Evolutionary conservation across 306 rosid species (phyloP).

Genomic region (Gleditsia sinensis): DNA sequence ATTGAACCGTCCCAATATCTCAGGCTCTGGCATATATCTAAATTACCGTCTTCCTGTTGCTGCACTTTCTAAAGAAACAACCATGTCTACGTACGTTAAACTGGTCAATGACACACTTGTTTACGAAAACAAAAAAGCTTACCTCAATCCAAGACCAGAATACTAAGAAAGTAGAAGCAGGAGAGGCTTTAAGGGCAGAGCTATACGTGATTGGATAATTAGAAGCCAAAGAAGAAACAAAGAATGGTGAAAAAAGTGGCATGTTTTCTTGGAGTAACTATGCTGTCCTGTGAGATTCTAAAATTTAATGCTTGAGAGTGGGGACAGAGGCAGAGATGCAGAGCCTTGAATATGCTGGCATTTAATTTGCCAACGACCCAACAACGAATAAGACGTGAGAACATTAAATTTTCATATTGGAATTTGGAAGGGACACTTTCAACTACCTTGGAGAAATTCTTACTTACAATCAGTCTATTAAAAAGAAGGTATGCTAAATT

Average conservation of each 20-base stretch:
- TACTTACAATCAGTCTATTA: no score
- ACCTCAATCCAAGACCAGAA: slow-evolving; percentile 9
- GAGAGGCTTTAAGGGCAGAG: neutral
- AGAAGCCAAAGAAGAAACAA: neutral
- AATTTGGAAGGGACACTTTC: no score
- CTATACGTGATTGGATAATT: slow-evolving; percentile 9
- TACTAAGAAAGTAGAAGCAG: slow-evolving; percentile 16
- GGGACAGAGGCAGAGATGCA: no score
- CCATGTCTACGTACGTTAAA: neutral
- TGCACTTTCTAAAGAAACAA: slow-evolving; percentile 17
- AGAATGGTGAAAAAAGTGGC: slow-evolving; percentile 29
- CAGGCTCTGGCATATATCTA: slow-evolving; percentile 37
- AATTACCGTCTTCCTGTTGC: neutral
- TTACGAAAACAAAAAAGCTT: neutral
- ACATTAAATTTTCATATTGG: slow-evolving; percentile 41
- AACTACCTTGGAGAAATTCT: no score
- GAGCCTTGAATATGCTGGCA: slow-evolving; percentile 46
- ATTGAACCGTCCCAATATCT: slow-evolving; percentile 79
- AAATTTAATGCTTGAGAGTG: no score
- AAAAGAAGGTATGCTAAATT: no score
- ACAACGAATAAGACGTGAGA: slow-evolving; percentile 38
- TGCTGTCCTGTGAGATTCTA: slow-evolving; percentile 36
- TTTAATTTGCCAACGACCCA: slow-evolving; percentile 58
- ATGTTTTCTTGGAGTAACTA: slow-evolving; percentile 28
- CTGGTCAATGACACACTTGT: neutral